A percentile compares a stretch with the other conserved stretches of the same genome.
Conservation (phyloP, 176 grass and related monocot species). For the Musa acuminata region DNA sequence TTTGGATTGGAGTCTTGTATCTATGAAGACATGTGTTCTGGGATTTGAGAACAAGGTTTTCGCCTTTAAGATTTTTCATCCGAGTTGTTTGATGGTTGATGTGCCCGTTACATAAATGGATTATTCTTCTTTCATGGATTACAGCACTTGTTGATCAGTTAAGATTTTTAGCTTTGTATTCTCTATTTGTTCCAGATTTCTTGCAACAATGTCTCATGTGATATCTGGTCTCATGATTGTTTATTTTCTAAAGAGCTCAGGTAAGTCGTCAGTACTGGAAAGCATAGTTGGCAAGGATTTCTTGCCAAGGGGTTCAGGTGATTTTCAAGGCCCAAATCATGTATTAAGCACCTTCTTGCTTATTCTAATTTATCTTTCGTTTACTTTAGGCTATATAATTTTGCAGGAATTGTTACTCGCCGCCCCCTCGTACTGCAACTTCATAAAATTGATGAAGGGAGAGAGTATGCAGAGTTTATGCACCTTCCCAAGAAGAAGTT, state of each 20-base stretch:
- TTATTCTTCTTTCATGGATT: not conserved
- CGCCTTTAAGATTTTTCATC: not conserved
- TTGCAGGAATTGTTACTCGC: conserved; percentile 84
- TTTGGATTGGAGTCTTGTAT: not conserved
- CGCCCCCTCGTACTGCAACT: conserved; percentile 90
- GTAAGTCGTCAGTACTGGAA: conserved; percentile 97
- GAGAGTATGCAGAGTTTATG: conserved; percentile 97
- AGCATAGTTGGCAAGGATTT: conserved; percentile 98
- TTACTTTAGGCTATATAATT: conserved; percentile 8
- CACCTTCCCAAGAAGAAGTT: conserved; percentile 87
- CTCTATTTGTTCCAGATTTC: not conserved
- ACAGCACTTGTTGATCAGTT: no score
- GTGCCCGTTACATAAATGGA: not conserved
- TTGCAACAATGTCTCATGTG: not conserved
- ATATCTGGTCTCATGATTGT: conserved; percentile 7
- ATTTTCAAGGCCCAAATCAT: conserved; percentile 3
- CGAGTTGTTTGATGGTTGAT: not conserved
- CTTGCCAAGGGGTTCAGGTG: conserved; percentile 95
- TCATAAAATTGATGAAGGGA: conserved; percentile 79
- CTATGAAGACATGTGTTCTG: not conserved
- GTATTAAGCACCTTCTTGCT: not conserved
- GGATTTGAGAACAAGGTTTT: not conserved
- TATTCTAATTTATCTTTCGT: not conserved
- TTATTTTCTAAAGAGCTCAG: conserved; percentile 55
- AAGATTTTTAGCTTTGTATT: not conserved